phyloP scores from a whole-genome alignment of 1,139 yeast species.

The Debaryomyces udenii region DNA sequence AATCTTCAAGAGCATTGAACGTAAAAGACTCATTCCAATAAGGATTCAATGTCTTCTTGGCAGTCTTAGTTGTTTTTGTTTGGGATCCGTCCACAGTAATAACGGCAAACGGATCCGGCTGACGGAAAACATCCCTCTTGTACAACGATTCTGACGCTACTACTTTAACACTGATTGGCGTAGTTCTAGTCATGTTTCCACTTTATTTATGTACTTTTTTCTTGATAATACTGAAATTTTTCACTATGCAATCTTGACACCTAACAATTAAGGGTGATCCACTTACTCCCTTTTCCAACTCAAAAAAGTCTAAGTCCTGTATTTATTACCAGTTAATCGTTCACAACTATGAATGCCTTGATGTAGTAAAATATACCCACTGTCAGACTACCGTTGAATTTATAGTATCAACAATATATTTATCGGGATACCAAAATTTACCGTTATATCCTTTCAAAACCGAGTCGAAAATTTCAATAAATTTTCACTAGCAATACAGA shows the following conservation, averaged over 20 bases:
- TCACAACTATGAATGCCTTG: background rate
- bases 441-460: slow-evolving; percentile 4
- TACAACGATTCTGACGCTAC: slow-evolving; percentile 96
- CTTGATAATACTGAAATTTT: background rate
- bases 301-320: background rate
- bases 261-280: background rate
- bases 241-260: slow-evolving; percentile 6
- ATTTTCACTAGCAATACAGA: slow-evolving; percentile 5
- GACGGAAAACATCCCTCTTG: slow-evolving; percentile 91
- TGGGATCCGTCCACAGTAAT: slow-evolving; percentile 96
- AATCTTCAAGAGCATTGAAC: slow-evolving; percentile 76
- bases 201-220: background rate
- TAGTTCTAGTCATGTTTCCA: slow-evolving; percentile 20
- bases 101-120: slow-evolving; percentile 98
- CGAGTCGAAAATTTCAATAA: background rate
- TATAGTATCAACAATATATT: slow-evolving; percentile 3
- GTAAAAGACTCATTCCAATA: slow-evolving; percentile 95
- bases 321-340: background rate
- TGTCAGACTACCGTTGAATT: background rate
- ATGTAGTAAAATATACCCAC: background rate
- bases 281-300: background rate
- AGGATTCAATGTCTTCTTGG: slow-evolving; percentile 92
- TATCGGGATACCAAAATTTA: slow-evolving; percentile 1
- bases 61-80: slow-evolving; percentile 92
- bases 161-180: slow-evolving; percentile 67